Conservation (phyloP, 306 rosid species). For the Pyrus bretschneideri region DNA sequence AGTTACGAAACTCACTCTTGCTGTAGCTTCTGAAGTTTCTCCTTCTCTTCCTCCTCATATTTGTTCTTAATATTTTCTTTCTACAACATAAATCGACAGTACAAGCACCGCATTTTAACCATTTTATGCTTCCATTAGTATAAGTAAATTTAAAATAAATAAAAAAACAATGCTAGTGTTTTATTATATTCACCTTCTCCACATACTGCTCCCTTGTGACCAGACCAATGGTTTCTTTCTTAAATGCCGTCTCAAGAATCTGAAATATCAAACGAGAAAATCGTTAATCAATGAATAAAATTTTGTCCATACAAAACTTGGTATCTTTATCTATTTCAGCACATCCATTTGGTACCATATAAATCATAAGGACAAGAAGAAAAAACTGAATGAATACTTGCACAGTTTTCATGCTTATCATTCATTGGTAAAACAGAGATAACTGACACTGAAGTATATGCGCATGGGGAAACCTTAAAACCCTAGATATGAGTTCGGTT, state of each 20-base stretch:
- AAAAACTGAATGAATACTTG: not conserved
- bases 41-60: conserved; percentile 98
- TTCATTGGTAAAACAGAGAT: not conserved
- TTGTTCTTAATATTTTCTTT: conserved; percentile 84
- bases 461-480: not conserved
- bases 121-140: not conserved
- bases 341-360: not conserved
- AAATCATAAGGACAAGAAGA: not conserved
- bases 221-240: conserved; percentile 94
- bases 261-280: conserved; percentile 23
- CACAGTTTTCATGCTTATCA: not conserved
- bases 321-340: not conserved
- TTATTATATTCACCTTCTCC: conserved; percentile 63
- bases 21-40: conserved; percentile 88
- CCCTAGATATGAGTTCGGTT: not conserved
- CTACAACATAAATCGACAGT: conserved; percentile 26
- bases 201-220: conserved; percentile 93
- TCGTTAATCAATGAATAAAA: not conserved
- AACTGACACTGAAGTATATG: not conserved
- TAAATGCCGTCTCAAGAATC: conserved; percentile 96
- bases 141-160: not conserved
- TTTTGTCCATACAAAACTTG: not conserved
- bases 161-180: not conserved
- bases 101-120: not conserved
- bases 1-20: conserved; percentile 54